Base-by-base conservation (phyloP, 441 rosid species). In the Adansonia madagascariensis region DNA sequence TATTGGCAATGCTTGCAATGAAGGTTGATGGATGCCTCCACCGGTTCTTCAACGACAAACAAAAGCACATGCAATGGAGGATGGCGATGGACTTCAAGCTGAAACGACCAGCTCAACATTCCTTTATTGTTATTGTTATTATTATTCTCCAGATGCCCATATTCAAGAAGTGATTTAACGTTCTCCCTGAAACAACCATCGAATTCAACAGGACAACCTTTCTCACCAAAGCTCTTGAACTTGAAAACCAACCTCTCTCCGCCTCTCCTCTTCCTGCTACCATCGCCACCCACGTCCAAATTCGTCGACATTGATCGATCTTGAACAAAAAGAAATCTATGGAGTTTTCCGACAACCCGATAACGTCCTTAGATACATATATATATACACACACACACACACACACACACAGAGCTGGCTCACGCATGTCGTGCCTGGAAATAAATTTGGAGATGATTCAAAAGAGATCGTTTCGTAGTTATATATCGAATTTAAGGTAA, bases 1-100 rank as follows among this genome's bases (percentile, higher is more conserved):
- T 90, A 88, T 77, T 84, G 85, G 80, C 98, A 95, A 62, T 90
- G 91, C 81, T 86, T 91, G 92, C 98, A 95, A 52, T 89, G 88
- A 14, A 75, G 88, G 9, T 82, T 73, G 7, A 77, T 47, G 2
- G 92, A 87, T 4, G 89, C 85, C 73, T 88, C 90, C 18, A 87
- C 71, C 4, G 90, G 86, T 70, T 95, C 98, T 80, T 95, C 97
- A 2, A 91, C 85, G 4, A 91, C 91, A 73, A 91, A 85, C 52
- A 95, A 86, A 72, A 91, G 71, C 3, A 90, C 60, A 81, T 91
- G 89, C 14, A 89, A 74, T 64, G 97, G 92, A 53, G 97, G 95
- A 3, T 93, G 90, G 14, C 91, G 92, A 46, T 83, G 85, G 79
- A 95, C 89, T 82, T 95, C 94, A 11, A 95, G 92, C 84, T 91